phyloP scores from a whole-genome alignment of 768 basidiomycete species.

The Auriscalpium microsporum region DNA sequence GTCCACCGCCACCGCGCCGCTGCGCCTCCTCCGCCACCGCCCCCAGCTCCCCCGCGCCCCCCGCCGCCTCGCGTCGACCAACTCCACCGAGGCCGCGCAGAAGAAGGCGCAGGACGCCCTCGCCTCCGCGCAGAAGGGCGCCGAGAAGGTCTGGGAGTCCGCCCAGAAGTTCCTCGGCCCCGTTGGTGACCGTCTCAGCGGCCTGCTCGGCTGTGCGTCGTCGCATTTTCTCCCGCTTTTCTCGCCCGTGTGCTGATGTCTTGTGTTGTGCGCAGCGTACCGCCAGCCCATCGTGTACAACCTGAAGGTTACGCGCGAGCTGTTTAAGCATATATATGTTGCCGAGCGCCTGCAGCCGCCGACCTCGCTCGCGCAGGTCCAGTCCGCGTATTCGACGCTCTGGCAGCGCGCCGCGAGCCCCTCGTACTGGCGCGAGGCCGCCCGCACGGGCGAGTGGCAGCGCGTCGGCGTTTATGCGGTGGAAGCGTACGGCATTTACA shows the following conservation, averaged over 20 bases:
- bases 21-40: conserved; percentile 1
- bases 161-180: conserved; percentile 42
- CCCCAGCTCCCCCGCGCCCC: background rate
- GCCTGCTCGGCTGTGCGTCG: conserved; percentile 46
- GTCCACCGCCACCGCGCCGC: background rate
- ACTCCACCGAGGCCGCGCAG: conserved; percentile 37
- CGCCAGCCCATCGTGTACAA: conserved; percentile 75
- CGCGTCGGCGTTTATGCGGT: conserved; percentile 67
- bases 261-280: conserved; percentile 42
- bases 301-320: conserved; percentile 63
- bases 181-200: conserved; percentile 45
- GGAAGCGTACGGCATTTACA: conserved; percentile 88
- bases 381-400: conserved; percentile 53
- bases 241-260: background rate
- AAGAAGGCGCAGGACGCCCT: conserved; percentile 68
- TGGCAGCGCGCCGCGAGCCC: conserved; percentile 52
- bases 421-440: conserved; percentile 52
- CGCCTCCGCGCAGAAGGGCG: conserved; percentile 47
- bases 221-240: background rate
- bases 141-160: conserved; percentile 43
- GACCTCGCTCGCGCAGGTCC: conserved; percentile 41
- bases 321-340: conserved; percentile 50
- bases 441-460: conserved; percentile 56
- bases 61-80: conserved; percentile 3
- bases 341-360: conserved; percentile 58